Conservation (phyloP, 2,329 filamentous ascomycete genomes). For the Zymoseptoria pseudotritici region DNA sequence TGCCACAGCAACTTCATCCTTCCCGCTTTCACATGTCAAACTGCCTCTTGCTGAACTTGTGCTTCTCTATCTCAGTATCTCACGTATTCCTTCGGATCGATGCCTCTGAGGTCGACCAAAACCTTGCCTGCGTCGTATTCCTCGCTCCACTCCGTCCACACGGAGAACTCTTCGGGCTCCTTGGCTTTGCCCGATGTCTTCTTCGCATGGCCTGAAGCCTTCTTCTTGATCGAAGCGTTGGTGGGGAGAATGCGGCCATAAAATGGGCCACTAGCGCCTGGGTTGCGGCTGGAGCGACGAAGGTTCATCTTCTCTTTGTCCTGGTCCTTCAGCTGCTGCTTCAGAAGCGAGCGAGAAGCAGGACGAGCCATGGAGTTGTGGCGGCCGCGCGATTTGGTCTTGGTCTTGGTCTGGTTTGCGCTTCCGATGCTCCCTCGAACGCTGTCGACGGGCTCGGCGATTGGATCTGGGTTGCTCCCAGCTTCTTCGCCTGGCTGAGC, state of each 20-base stretch:
- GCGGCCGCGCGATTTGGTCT: neutral
- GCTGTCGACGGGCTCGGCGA: neutral
- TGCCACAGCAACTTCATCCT: neutral
- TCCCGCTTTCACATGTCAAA: neutral
- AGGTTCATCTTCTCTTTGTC: constrained; percentile 2
- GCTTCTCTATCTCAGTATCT: neutral
- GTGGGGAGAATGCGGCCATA: neutral
- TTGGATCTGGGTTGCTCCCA: neutral
- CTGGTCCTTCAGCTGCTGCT: constrained; percentile 2
- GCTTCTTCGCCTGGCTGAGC: neutral
- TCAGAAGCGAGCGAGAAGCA: constrained; percentile 5
- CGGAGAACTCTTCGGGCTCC: neutral
- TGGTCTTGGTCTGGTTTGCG: neutral
- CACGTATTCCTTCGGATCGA: constrained; percentile 8
- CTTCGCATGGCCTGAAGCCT: constrained; percentile 19
- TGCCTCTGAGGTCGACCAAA: constrained; percentile 5
- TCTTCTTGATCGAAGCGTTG: neutral
- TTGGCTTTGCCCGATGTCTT: constrained; percentile 15
- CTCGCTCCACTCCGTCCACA: neutral
- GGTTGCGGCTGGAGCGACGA: neutral
- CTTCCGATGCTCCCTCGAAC: neutral
- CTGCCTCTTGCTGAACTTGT: neutral
- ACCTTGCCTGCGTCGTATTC: constrained; percentile 1
- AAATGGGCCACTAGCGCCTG: neutral
- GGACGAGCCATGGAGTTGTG: neutral